A percentile compares a stretch with the other conserved stretches of the same genome.
Evolutionary conservation across 495 filamentous ascomycete species (phyloP).

Genomic region (Aspergillus baeticus): DNA sequence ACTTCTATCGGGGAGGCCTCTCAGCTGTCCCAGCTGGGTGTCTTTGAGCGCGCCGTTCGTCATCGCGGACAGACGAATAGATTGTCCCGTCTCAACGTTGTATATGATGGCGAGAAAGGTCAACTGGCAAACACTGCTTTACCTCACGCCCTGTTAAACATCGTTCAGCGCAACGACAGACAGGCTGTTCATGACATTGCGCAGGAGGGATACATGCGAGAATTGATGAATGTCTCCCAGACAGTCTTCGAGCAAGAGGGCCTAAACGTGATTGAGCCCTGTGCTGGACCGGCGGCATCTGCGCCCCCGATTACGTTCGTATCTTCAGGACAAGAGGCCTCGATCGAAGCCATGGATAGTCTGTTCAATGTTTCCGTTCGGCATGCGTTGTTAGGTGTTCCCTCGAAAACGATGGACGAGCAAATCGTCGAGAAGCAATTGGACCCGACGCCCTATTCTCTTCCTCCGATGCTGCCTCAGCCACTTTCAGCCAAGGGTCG

Average conservation of each 20-base stretch:
- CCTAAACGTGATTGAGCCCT: slow-evolving; percentile 75
- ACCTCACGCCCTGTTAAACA: slow-evolving; percentile 75
- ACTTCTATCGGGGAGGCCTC: slow-evolving; percentile 70
- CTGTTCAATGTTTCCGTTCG: slow-evolving; percentile 79
- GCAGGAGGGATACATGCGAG: slow-evolving; percentile 65
- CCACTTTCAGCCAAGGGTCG: slow-evolving; percentile 76
- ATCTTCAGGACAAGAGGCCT: slow-evolving; percentile 65
- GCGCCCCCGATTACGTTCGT: slow-evolving; percentile 86
- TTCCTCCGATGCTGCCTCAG: slow-evolving; percentile 62
- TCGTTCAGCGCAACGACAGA: slow-evolving; percentile 67
- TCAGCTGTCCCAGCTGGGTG: slow-evolving; percentile 58
- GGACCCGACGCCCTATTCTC: slow-evolving; percentile 61
- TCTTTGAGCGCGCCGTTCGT: slow-evolving; percentile 64
- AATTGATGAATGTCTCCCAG: slow-evolving; percentile 77
- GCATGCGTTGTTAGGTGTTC: slow-evolving; percentile 64
- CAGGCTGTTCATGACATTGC: slow-evolving; percentile 69
- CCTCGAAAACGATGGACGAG: slow-evolving; percentile 64
- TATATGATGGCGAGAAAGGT: slow-evolving; percentile 62
- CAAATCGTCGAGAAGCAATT: slow-evolving; percentile 69
- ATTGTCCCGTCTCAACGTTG: slow-evolving; percentile 53
- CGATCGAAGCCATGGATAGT: slow-evolving; percentile 66
- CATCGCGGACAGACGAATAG: slow-evolving; percentile 43
- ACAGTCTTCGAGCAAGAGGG: slow-evolving; percentile 64
- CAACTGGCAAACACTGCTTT: slow-evolving; percentile 51
- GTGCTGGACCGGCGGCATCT: slow-evolving; percentile 68